Evolutionary conservation across 2,329 filamentous ascomycete species (phyloP).

Genomic region (Xylariomycetidae sp.): DNA sequence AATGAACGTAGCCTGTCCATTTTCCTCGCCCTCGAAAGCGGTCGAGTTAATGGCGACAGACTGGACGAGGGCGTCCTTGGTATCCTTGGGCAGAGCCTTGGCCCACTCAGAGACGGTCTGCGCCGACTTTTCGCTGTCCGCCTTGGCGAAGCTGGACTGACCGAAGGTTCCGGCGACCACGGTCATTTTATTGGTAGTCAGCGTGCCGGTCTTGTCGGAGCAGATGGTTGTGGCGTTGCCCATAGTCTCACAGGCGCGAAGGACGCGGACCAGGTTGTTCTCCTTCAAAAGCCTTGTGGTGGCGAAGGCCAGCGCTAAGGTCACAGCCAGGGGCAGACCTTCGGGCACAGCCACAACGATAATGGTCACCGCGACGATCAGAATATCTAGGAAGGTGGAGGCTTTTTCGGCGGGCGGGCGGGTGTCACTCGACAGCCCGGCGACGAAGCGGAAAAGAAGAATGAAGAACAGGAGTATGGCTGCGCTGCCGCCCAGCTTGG

Average conservation of each 20-base stretch:
- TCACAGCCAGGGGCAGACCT: constrained; percentile 63
- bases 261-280: constrained; percentile 64
- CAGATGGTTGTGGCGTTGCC: constrained; percentile 72
- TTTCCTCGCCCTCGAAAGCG: constrained; percentile 48
- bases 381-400: constrained; percentile 57
- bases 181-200: constrained; percentile 73
- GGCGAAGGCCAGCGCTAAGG: constrained; percentile 62
- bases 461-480: constrained; percentile 74
- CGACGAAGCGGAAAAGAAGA: constrained; percentile 73
- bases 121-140: constrained; percentile 16
- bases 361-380: constrained; percentile 62
- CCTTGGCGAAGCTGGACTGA: constrained; percentile 25
- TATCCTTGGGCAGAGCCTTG: constrained; percentile 17
- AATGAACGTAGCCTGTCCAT: constrained; percentile 40
- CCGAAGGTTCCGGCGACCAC: constrained; percentile 70
- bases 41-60: constrained; percentile 54
- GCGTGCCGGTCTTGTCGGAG: constrained; percentile 73
- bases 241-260: constrained; percentile 68
- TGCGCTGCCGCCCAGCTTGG: constrained; percentile 56
- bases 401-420: constrained; percentile 50
- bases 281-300: constrained; percentile 65
- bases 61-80: constrained; percentile 34
- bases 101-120: constrained; percentile 27
- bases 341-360: constrained; percentile 67
- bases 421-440: constrained; percentile 48